Conservation (phyloP, 176 grass and related monocot species). For the Triticum aestivum region DNA sequence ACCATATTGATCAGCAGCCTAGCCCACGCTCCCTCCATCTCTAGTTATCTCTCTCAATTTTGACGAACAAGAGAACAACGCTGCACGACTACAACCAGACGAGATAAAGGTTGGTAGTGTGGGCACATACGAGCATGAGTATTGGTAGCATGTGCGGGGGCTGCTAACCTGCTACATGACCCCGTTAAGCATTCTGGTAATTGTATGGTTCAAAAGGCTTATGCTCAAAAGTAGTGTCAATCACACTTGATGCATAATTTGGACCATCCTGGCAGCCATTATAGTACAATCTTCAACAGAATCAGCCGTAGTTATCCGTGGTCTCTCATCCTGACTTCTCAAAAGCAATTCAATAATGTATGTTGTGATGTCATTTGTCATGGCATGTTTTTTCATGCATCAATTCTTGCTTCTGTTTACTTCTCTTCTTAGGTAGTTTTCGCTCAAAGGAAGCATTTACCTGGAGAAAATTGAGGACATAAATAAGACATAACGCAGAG, state of each 20-base stretch:
- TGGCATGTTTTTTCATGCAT: constrained; percentile 27
- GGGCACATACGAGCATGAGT: neutral
- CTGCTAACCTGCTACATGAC: neutral
- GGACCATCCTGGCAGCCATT: constrained; percentile 8
- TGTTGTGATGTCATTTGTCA: constrained; percentile 72
- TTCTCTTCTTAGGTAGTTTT: constrained; percentile 25
- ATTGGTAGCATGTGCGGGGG: neutral
- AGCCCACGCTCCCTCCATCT: no score
- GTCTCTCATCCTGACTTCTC: constrained; percentile 56
- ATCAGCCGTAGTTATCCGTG: constrained; percentile 31
- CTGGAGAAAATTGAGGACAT: constrained; percentile 31
- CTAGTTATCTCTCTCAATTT: no score
- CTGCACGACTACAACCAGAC: no score
- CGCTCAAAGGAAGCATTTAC: constrained; percentile 4
- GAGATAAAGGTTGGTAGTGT: no score
- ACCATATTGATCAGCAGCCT: no score
- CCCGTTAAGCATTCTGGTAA: constrained; percentile 19
- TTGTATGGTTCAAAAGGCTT: constrained; percentile 25
- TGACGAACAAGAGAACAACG: no score
- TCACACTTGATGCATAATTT: constrained; percentile 19
- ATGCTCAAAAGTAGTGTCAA: constrained; percentile 20
- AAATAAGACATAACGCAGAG: constrained; percentile 19
- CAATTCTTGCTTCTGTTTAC: constrained; percentile 29
- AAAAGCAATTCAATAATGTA: constrained; percentile 82
- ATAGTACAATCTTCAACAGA: constrained; percentile 26